Evolutionary conservation across 768 basidiomycete species (phyloP).

Genomic region (Leucosporidium yakuticum): DNA sequence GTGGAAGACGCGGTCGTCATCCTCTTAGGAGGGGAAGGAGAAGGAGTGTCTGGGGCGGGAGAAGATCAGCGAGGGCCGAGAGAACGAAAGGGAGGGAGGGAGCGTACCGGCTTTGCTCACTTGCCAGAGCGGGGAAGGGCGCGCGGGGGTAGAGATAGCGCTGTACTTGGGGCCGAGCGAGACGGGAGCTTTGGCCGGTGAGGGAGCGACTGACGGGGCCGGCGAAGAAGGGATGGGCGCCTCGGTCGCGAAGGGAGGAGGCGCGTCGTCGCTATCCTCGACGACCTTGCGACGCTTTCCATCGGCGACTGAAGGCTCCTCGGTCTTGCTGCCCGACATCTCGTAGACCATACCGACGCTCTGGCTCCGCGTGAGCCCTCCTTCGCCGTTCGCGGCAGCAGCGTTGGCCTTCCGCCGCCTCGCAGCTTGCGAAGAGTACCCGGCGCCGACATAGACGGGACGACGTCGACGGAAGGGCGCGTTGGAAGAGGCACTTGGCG

Average conservation of each 20-base stretch:
- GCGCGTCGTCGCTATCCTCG: neutral
- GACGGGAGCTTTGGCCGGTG: neutral
- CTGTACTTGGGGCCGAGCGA: too few relatives aligned
- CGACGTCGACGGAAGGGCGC: slow-evolving; percentile 14
- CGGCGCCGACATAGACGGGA: slow-evolving; percentile 30
- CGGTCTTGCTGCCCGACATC: neutral
- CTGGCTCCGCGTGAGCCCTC: slow-evolving; percentile 11
- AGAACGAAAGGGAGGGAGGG: neutral
- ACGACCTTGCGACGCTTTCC: slow-evolving; percentile 22
- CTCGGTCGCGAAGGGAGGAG: neutral
- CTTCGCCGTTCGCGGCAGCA: neutral
- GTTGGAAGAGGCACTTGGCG: too few relatives aligned
- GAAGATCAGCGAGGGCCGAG: neutral
- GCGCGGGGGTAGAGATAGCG: slow-evolving; percentile 15
- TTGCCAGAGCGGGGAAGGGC: slow-evolving; percentile 32
- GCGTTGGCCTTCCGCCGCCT: slow-evolving; percentile 2
- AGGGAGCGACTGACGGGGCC: neutral
- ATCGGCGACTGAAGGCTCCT: neutral
- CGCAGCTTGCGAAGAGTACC: slow-evolving; percentile 19
- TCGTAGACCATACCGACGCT: slow-evolving; percentile 14
- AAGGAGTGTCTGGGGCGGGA: slow-evolving; percentile 7
- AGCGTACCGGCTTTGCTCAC: slow-evolving; percentile 27
- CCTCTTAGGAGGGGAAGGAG: slow-evolving; percentile 22
- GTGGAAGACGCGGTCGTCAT: neutral
- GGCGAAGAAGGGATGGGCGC: neutral